Evolutionary conservation across 2,329 filamentous ascomycete genomes (phyloP), one percentile per base, ranked within the genome.

Genomic region (Diatrype stigma): DNA sequence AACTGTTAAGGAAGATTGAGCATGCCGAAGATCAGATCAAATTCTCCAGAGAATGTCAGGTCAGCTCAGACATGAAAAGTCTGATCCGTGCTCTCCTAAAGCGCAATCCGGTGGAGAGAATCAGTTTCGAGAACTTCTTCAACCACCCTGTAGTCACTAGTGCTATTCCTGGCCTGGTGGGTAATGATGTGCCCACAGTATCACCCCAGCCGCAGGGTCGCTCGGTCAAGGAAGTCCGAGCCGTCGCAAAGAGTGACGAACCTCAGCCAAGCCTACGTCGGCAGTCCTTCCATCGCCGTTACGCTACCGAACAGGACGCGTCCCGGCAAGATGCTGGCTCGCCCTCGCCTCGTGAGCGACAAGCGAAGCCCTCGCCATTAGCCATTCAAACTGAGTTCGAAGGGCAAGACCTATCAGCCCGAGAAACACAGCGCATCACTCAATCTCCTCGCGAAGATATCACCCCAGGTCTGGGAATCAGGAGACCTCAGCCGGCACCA

Each of bases 1-100:
- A 99, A 67, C 75, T 99, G 34, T 79, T 97, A 42, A 84, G 90
- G 54, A 94, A 89, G 73, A 99, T 99, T 57, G 93, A 97, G 68
- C 86, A 86, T 53, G 85, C 87, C 17, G 87, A 95, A 56, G 93
- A 97, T 66, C 77, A 82, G 55, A 95, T 97, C 69, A 84, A 80
- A 57, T 97, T 97, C 60, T 84, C 87, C 0, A 82, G 83, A 60
- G 88, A 91, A 46, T 80, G 83, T 30, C 75, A 81, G 46, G 82
- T 89, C 53, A 93, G 84, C 58, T 72, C 85, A 45, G 86, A 88
- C 10, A 83, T 96, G 72, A 96, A 96, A 69, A 77, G 79, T 21
- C 74, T 96, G 17, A 91, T 96, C 52, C 83, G 90, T 42, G 80
- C 79, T 37, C 77, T 99, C 16, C 74, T 99, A 56, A 96, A 93